These are phyloP conservation scores for Lactarius akahatsu DNA, from an alignment of 768 basidiomycete genomes.

Conservation along the genomic window DNA sequence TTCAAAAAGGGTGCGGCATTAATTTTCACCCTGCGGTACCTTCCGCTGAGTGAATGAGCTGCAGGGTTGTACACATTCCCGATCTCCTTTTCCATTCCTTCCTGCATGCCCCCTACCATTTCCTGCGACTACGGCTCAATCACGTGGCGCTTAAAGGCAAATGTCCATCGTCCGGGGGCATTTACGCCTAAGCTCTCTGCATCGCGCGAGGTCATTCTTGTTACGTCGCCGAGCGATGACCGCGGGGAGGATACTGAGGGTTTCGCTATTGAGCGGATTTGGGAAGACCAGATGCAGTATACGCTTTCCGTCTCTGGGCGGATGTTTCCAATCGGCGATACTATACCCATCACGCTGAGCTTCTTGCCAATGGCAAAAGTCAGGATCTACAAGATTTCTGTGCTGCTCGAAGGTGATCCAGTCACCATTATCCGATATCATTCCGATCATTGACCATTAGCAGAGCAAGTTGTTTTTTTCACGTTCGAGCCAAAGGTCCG, in stretches of 20 bases:
- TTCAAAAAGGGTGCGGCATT: conserved; percentile 71
- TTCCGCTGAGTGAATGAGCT: not conserved
- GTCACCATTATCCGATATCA: conserved; percentile 2
- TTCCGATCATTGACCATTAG: conserved; percentile 4
- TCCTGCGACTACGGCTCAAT: conserved; percentile 74
- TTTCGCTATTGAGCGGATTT: conserved; percentile 82
- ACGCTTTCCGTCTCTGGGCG: conserved; percentile 71
- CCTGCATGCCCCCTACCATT: conserved; percentile 74
- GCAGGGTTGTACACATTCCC: conserved; percentile 96
- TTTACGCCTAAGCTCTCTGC: conserved; percentile 72
- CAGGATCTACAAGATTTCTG: conserved; percentile 71
- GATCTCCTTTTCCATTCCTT: conserved; percentile 84
- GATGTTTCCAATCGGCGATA: conserved; percentile 81
- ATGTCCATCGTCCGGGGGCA: conserved; percentile 79
- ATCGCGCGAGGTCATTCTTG: conserved; percentile 67
- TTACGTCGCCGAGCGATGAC: conserved; percentile 77
- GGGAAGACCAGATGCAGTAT: conserved; percentile 88
- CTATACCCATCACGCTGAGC: conserved; percentile 74
- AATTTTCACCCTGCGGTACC: not conserved
- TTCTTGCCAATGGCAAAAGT: conserved; percentile 83
- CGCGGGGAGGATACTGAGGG: conserved; percentile 78
- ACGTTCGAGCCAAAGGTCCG: conserved; percentile 63
- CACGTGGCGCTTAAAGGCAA: conserved; percentile 76
- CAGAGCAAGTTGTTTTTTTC: conserved; percentile 85
- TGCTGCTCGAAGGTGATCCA: conserved; percentile 72